Evolutionary conservation across 371 early-diverging fungal species (phyloP).

Genomic region (Choanephora cucurbitarum): DNA sequence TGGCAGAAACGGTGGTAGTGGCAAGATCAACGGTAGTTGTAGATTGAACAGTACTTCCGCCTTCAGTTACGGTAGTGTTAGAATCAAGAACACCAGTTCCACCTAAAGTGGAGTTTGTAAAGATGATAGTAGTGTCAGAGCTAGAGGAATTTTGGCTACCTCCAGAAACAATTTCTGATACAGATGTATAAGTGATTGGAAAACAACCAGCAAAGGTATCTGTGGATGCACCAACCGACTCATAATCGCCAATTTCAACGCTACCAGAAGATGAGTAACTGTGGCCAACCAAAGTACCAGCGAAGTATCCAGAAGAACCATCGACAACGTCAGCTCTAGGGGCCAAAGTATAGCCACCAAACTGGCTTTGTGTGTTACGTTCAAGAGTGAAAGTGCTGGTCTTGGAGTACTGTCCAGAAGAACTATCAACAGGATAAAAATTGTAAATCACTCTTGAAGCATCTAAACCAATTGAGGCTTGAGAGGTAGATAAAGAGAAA

Average conservation of each 20-base stretch:
- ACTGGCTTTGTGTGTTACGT: constrained; percentile 18
- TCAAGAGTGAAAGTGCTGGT: constrained; percentile 12
- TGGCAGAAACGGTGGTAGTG: background rate
- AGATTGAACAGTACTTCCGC: background rate
- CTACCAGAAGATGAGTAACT: constrained; percentile 22
- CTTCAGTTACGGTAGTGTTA: background rate
- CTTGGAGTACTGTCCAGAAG: constrained; percentile 9
- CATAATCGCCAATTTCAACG: constrained; percentile 20
- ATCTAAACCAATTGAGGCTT: constrained; percentile 9
- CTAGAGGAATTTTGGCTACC: background rate
- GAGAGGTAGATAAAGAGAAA: constrained; percentile 8
- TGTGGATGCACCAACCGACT: constrained; percentile 12
- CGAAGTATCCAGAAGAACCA: constrained; percentile 24
- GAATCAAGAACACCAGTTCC: background rate
- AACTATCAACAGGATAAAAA: constrained; percentile 23
- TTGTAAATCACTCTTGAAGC: constrained; percentile 21
- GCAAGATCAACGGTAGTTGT: background rate
- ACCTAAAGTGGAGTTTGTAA: background rate
- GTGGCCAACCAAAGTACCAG: constrained; percentile 21
- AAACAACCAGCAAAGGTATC: constrained; percentile 19
- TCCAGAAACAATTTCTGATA: background rate
- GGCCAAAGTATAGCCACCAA: constrained; percentile 26
- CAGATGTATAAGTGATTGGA: constrained; percentile 6
- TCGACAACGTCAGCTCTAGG: constrained; percentile 31
- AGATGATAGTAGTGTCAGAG: background rate